These are phyloP conservation scores for Alternaria solani DNA, from an alignment of 2,329 filamentous ascomycete species.

Conservation along the genomic window DNA sequence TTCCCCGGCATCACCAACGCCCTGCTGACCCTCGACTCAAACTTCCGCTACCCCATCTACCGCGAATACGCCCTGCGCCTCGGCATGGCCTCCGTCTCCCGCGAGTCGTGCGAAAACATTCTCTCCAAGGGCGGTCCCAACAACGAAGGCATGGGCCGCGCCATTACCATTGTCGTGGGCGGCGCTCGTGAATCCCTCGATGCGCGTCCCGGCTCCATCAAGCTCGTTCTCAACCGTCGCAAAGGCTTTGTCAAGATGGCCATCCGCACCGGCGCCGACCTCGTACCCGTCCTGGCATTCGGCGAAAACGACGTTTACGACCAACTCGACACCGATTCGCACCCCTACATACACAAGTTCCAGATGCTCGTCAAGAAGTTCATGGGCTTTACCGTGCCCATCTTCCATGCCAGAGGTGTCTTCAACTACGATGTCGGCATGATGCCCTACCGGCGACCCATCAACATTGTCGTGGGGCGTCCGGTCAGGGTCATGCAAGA, in stretches of 20 bases:
- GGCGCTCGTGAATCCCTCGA: slow-evolving; percentile 92
- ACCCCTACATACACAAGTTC: slow-evolving; percentile 79
- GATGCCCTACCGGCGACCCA: slow-evolving; percentile 87
- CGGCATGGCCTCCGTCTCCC: slow-evolving; percentile 87
- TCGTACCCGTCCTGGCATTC: slow-evolving; percentile 91
- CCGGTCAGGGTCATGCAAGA: slow-evolving; percentile 75
- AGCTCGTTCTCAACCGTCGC: slow-evolving; percentile 80
- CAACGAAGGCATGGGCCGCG: slow-evolving; percentile 86
- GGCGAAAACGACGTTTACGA: slow-evolving; percentile 97
- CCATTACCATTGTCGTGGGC: slow-evolving; percentile 93
- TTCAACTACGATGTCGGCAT: slow-evolving; percentile 98
- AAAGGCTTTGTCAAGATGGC: slow-evolving; percentile 96
- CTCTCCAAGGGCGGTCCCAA: slow-evolving; percentile 81
- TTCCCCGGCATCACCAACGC: slow-evolving; percentile 97
- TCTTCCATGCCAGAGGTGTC: slow-evolving; percentile 88
- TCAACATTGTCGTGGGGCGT: slow-evolving; percentile 88
- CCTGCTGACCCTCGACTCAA: slow-evolving; percentile 90
- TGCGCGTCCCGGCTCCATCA: slow-evolving; percentile 78
- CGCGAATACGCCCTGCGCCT: slow-evolving; percentile 91
- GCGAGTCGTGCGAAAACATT: slow-evolving; percentile 89
- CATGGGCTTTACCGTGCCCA: slow-evolving; percentile 90
- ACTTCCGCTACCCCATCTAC: slow-evolving; percentile 93
- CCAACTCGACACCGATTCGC: slow-evolving; percentile 77
- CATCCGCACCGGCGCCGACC: slow-evolving; percentile 87
- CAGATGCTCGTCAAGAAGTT: slow-evolving; percentile 86